Evolutionary conservation across 192 early-diverging fungal genomes (phyloP), one percentile per base, ranked within the genome.

Genomic region (Coemansia sp.): DNA sequence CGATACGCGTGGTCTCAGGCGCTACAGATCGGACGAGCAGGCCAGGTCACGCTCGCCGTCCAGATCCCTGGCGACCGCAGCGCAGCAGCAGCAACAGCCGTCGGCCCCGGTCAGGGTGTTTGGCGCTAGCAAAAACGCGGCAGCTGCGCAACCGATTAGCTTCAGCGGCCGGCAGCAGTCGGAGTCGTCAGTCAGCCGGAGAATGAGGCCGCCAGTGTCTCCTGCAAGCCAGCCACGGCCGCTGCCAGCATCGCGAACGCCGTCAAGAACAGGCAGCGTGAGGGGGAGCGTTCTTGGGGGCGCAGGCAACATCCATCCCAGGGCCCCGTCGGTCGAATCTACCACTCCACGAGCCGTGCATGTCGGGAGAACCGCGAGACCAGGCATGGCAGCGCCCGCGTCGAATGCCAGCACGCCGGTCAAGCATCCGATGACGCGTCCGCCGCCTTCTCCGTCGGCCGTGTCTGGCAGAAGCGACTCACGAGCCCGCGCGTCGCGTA

Each of bases 121-220:
- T 38, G 58, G 58, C 5, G 58, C 58, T 4, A 60, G 58, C 36
- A 60, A 52, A n/a, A 30, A 32, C 16, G 56, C 60, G 25, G 61
- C 52, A 6, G 50, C 55, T 28, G 61, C 63, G 1, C 67, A 49
- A 22, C 63, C 42, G 30, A 65, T 64, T 7, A 64, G 58, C 14
- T 29, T 40, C 30, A 36, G n/a, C 29, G 66, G 69, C 3, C 60
- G 63, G 51, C 75, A 77, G 55, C 75, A 72, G 61, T 72, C 75
- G 4, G 75, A 77, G 60, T 30, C 63, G 4, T 67, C 40, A 17
- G 11, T 60, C 1, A 36, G n/a, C 16, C 58, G 18, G 5, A 16
- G 36, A 18, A 42, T 60, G 38, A 31, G 58, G 7, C 5, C 34
- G 17, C 17, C 58, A 36, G 20, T 18, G 16, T 49, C 20, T 22